Base-by-base conservation (phyloP, 108 stramenopile species). In the Nitzschia putrida region DNA sequence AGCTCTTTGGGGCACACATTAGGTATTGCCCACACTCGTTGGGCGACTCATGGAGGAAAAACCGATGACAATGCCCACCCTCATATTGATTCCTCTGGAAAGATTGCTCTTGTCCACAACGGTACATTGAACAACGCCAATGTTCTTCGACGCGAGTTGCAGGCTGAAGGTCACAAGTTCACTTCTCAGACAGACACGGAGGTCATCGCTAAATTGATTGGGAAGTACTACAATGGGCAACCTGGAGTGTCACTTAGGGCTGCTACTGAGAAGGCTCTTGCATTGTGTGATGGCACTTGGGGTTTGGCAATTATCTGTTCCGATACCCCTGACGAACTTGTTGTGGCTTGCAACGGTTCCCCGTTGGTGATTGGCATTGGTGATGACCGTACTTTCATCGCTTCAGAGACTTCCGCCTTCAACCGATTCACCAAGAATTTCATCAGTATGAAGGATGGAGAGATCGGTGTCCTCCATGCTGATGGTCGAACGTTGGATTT, bases 1-100 rank as follows among this genome's bases (percentile, higher is more conserved):
- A 57, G 59, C 24, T 84, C 87, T 44, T 64, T 50, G 10, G 89
- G 91, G 13, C 95, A 97, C 67, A 50, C 68, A 45, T 80, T 97
- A 25, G 98, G 98, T 52, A 98, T 99, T 68, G 99, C 96, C 8
- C 98, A 99, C 81, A 99, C 99, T 8, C 97, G 99, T 23, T 99
- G 99, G 99, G 98, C 99, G 11, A 99, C 99, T 2, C 95, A 97
- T 72, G 99, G 99, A 67, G 97, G 97, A 26, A 98, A 98, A 68
- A 99, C 96, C 8, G 98, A 98, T 67, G 85, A 85, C 61, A 99
- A 99, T 78, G 97, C 98, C 8, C 99, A 99, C 80, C 98, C 99
- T 18, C 99, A 98, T 80, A 78, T 70, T n/a, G 97, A 97, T 82
- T 82, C 80, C 22, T 79, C 92, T 14, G 95, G 95, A 64, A 92